Base-by-base conservation (phyloP, 768 basidiomycete species). In the Psilocybe tampanensis region DNA sequence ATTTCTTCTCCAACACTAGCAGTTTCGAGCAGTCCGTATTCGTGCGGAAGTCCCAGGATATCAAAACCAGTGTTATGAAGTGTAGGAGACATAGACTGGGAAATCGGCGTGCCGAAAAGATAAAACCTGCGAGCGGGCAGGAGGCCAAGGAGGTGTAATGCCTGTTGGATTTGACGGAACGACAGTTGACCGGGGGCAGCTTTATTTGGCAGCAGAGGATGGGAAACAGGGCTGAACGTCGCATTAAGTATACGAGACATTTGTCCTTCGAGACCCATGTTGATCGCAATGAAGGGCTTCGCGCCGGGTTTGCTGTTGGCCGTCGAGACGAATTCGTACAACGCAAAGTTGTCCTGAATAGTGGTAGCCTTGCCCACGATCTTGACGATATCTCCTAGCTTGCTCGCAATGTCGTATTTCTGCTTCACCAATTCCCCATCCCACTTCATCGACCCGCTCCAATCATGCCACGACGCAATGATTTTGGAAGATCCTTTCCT, bases 391-490 rank as follows among this genome's bases (percentile, higher is more conserved):
- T 99, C 95, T 2, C 95, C 95, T 43, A 86, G 76, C 57, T 75
- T 72, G 43, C 79, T 73, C 1, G 91, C 92, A 23, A 82, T 63
- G 22, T 80, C 79, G 69, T 91, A 92, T 66, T 89, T 90, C 55
- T 86, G 82, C 64, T 83, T 81, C 44, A 90, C 84, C 22, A 77
- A 69, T 5, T 81, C 71, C 17, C 88, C 79, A 61, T 86, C 81
- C 96, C 96, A 99, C 62, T 83, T 82, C 76, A 95, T 79, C 12
- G 78, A 76, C 2, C 96, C 95, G 43, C 84, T 87, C 89, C 91
- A 95, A 65, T 99, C 95, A 68, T 98, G 96, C 87, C 89, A 97
- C 6, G 95, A 97, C 0, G 94, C 91, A 55, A 99, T 88, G 66
- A 98, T 84, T 62, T 88, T 80, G 0, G 94, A 90, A 39, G 73